These are phyloP conservation scores for Aureobasidium subglaciale DNA, from an alignment of 2,329 filamentous ascomycete species.

Conservation along the genomic window DNA sequence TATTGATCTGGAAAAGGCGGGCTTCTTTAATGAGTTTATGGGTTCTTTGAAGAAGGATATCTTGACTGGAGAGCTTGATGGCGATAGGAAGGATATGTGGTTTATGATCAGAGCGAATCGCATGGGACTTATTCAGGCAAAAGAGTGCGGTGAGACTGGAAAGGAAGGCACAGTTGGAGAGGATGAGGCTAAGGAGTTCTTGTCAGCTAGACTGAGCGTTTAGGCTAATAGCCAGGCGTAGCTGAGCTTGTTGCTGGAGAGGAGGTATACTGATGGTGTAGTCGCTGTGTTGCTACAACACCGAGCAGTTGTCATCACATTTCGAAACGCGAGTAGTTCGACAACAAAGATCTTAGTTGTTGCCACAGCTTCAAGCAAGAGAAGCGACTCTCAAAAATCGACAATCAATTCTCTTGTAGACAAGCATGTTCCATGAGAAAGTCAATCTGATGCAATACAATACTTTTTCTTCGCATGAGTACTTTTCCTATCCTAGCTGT, in stretches of 20 bases:
- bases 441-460: not conserved
- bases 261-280: too few species aligned
- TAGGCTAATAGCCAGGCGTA: too few species aligned
- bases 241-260: too few species aligned
- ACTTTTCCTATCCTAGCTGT: not conserved
- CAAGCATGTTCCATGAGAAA: too few species aligned
- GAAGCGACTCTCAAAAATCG: too few species aligned
- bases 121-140: slow-evolving; percentile 66
- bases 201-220: slow-evolving; percentile 16
- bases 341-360: too few species aligned
- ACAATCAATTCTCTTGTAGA: too few species aligned
- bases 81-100: slow-evolving; percentile 79
- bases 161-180: too few species aligned
- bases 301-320: too few species aligned
- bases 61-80: slow-evolving; percentile 61
- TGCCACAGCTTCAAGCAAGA: too few species aligned
- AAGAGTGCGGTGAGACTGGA: slow-evolving; percentile 55
- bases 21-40: slow-evolving; percentile 68
- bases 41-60: slow-evolving; percentile 64
- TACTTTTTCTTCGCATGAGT: not conserved
- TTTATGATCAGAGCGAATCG: slow-evolving; percentile 59
- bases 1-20: slow-evolving; percentile 66
- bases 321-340: too few species aligned
- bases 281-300: too few species aligned
- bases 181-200: slow-evolving; percentile 55